phyloP scores from a whole-genome alignment of 805 yeast genomes.

The Lachancea sp. region DNA sequence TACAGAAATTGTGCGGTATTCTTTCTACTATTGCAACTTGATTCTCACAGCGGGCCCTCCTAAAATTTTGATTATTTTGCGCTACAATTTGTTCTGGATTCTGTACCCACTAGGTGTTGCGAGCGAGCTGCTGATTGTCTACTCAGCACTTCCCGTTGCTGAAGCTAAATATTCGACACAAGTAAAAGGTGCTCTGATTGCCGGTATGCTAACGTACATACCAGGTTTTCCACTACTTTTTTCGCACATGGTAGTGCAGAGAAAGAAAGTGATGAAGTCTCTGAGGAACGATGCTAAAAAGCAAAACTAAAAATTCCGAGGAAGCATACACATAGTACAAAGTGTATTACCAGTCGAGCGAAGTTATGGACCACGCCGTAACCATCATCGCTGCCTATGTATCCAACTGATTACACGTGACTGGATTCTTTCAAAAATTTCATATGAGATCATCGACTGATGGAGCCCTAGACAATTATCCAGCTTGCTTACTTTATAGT shows the following conservation, averaged over 20 bases:
- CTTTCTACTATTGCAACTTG: slow-evolving; percentile 50
- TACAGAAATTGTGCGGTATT: slow-evolving; percentile 87
- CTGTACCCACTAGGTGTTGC: slow-evolving; percentile 92
- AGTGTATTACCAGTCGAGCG: too few relatives aligned
- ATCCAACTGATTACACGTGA: too few relatives aligned
- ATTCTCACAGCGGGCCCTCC: slow-evolving; percentile 40
- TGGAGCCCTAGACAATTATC: too few relatives aligned
- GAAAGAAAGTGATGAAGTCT: slow-evolving; percentile 63
- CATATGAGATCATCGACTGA: too few relatives aligned
- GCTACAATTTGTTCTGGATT: slow-evolving; percentile 78
- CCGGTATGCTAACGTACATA: slow-evolving; percentile 57
- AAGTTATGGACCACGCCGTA: too few relatives aligned
- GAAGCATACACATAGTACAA: too few relatives aligned
- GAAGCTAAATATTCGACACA: slow-evolving; percentile 40
- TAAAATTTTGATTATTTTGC: slow-evolving; percentile 59
- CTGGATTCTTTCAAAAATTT: too few relatives aligned
- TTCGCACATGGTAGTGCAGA: slow-evolving; percentile 83
- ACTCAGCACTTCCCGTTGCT: slow-evolving; percentile 69
- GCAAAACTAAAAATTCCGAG: too few relatives aligned
- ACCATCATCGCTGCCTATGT: too few relatives aligned
- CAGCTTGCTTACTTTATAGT: not conserved
- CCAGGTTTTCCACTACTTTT: slow-evolving; percentile 86
- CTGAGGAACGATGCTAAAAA: slow-evolving; percentile 16
- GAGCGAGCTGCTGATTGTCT: slow-evolving; percentile 67
- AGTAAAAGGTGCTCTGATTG: slow-evolving; percentile 51